Evolutionary conservation across 2,329 filamentous ascomycete species (phyloP), one percentile per base, ranked within the genome.

Genomic region (Penicillium sp.): DNA sequence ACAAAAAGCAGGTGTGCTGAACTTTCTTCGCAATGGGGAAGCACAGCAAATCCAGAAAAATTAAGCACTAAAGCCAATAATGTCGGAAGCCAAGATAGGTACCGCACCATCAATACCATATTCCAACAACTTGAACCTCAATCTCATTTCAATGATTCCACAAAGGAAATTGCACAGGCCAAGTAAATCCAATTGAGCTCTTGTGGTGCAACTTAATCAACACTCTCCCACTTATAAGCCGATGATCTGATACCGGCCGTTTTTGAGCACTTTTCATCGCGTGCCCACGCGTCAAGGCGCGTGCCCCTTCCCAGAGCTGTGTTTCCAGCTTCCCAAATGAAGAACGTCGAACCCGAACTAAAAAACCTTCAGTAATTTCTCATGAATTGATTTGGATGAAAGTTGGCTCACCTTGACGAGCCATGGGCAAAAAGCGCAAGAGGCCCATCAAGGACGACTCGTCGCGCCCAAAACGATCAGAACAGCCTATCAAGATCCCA

Each of bases 381-480:
- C 35, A 41, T 41, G 35, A 41, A 41, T 15, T 13, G 35, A 41
- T 8, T 41, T 41, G 9, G 5, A 41, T 41, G 11, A 41, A 41
- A 3, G 9, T 41, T 41, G 35, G 35, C 15, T 41, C 11, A 13
- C 35, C 5, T 15, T 15, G 35, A 11, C 13, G 5, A 13, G 11
- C 35, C 35, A 68, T 68, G 66, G 65, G 66, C 3, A 64, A 64
- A 31, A 79, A 81, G 67, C 72, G 81, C 62, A 83, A 82, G 70
- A 76, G 79, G 67, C 70, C 76, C 60, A 49, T 64, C 50, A 76
- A 71, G 63, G 58, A 67, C 47, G 48, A 55, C 44, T 62, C 62
- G 51, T 59, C 64, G 61, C 58, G 58, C 41, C 46, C 26, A 48
- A 23, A 61, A 59, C 41, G 38, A 64, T 69, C 62, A 65, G 70